These are phyloP conservation scores for Annona squamosa DNA, from an alignment of 164 flowering plant species.

Conservation along the genomic window DNA sequence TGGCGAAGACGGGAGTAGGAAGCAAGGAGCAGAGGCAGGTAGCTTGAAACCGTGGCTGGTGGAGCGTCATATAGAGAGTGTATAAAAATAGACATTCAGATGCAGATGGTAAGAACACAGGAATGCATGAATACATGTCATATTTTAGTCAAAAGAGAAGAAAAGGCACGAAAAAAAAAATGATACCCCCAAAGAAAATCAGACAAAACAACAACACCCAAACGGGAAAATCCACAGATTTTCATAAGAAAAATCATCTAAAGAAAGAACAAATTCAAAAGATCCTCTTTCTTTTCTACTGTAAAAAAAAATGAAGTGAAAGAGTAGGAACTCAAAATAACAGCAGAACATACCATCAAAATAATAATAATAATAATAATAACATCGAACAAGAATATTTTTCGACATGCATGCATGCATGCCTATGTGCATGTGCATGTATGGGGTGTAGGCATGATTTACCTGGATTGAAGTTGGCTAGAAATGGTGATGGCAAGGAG, in stretches of 20 bases:
- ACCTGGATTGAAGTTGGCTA: background rate
- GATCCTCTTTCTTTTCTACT: background rate
- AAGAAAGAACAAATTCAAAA: background rate
- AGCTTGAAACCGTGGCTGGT: background rate
- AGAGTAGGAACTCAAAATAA: background rate
- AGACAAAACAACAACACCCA: background rate
- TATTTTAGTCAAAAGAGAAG: background rate
- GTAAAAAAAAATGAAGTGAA: background rate
- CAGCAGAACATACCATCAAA: too few species aligned
- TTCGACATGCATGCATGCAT: background rate
- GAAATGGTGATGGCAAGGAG: background rate
- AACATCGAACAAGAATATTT: background rate
- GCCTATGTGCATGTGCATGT: background rate
- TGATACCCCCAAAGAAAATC: background rate
- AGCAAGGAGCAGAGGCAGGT: background rate
- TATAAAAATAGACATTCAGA: background rate
- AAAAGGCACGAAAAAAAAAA: background rate
- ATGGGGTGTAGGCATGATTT: background rate
- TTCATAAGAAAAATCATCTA: background rate
- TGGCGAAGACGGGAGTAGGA: background rate
- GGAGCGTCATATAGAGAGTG: too few species aligned
- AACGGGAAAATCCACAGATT: background rate
- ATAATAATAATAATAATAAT: too few species aligned
- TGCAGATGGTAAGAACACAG: background rate
- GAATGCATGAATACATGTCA: background rate